A percentile compares a stretch with the other conserved stretches of the same genome.
Conservation (phyloP, 2,329 filamentous ascomycete species). For the Fusarium acutatum region DNA sequence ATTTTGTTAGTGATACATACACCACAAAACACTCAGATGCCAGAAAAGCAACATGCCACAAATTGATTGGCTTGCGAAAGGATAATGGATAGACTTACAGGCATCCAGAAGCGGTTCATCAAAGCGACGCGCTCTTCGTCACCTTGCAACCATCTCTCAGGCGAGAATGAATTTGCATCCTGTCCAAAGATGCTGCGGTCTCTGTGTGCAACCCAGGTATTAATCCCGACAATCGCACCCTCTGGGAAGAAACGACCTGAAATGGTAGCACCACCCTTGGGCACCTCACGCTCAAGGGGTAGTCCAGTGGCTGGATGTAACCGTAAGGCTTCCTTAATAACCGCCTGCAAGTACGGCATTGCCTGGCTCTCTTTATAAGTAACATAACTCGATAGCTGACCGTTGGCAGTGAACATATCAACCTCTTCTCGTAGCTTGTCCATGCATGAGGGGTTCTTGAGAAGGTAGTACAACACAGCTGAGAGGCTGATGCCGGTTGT, state of each 20-base stretch:
- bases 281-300: slow-evolving; percentile 1
- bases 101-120: not conserved
- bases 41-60: no score
- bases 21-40: rapidly evolving
- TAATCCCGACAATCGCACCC: not conserved
- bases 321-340: slow-evolving; percentile 32
- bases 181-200: not conserved
- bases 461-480: not conserved
- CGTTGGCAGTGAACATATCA: not conserved
- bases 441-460: not conserved
- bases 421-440: not conserved
- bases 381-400: not conserved
- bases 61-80: rapidly evolving
- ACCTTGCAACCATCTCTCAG: not conserved
- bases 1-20: rapidly evolving
- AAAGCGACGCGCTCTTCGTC: not conserved
- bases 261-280: not conserved
- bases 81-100: not conserved
- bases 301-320: slow-evolving; percentile 29
- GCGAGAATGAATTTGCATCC: not conserved
- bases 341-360: slow-evolving; percentile 21
- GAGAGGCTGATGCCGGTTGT: not conserved
- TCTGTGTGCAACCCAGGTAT: not conserved
- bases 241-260: not conserved
- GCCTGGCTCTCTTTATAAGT: not conserved